Percentiles rank a stretch among this genome's conserved stretches.
phyloP scores from a whole-genome alignment of 1,284 basidiomycete species.

The Malassezia globosa region DNA sequence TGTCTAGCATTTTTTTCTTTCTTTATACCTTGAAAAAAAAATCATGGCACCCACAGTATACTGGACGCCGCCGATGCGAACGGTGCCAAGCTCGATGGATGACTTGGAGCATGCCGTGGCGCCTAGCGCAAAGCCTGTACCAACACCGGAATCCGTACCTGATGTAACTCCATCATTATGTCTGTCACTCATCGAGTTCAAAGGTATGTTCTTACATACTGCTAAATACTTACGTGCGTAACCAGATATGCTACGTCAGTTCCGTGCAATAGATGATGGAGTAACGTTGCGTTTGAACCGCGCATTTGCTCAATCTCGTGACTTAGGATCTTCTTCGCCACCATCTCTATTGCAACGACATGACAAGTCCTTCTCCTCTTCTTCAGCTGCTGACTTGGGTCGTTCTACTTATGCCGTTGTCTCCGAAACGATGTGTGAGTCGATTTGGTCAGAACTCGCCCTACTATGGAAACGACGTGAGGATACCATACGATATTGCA shows the following conservation, averaged over 20 bases:
- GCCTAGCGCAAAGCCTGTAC: neutral
- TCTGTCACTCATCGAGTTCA: constrained; percentile 30
- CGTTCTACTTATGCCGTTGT: constrained; percentile 29
- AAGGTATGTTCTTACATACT: constrained; percentile 18
- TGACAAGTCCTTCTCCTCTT: constrained; percentile 13
- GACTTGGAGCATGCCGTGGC: neutral
- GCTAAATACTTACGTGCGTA: no score
- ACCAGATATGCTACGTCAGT: constrained; percentile 32
- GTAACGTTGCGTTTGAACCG: constrained; percentile 39
- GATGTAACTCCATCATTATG: constrained; percentile 28
- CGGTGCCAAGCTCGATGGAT: neutral
- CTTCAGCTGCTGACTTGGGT: constrained; percentile 25
- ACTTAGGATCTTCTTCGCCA: constrained; percentile 23
- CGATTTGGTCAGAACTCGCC: constrained; percentile 33
- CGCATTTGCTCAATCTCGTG: constrained; percentile 27
- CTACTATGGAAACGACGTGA: constrained; percentile 35
- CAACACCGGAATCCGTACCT: constrained; percentile 20
- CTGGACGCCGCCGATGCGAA: constrained; percentile 12
- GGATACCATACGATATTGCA: constrained; percentile 33
- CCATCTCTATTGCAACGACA: constrained; percentile 27
- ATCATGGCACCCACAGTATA: constrained; percentile 11
- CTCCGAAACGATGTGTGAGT: constrained; percentile 21
- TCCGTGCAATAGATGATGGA: constrained; percentile 35
- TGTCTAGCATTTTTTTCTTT: neutral
- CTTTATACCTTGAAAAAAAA: neutral